Base-by-base conservation (phyloP, 495 filamentous ascomycete species). In the Annulohypoxylon bovei region DNA sequence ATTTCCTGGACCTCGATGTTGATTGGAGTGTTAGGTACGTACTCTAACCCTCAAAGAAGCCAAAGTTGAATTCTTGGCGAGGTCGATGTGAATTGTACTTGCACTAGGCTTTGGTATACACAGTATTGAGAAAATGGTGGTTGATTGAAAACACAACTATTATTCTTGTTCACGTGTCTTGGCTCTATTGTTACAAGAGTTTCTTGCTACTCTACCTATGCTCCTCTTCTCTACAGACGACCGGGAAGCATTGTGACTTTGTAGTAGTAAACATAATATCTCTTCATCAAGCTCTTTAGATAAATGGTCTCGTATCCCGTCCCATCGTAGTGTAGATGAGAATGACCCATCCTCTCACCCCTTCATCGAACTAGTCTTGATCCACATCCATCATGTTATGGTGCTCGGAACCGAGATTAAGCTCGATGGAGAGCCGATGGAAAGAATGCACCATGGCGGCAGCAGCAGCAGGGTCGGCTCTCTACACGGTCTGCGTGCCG, bases 401-500 rank as follows among this genome's bases (percentile, higher is more conserved):
- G 12, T 50, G 22, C 8, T 8, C 46, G 16, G 9, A 0, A 27
- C 11, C n/a, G 20, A 47, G 3, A 5, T 11, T 47, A 11, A n/a
- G 12, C 2, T 50, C 22, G 23, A 50, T 28, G 23, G 46, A 50
- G 23, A 50, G 46, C 5, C 44, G 44, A 27, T 14, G 46, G 9
- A 50, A 28, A 11, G 23, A 28, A 5, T 7, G 7, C 20, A 14
- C 23, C 11, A 28, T 4, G 23, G 46, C 46, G 8, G 23, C 46
- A 5, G 46, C 22, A 6, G 33, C n/a, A 39, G 53, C 9, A n/a
- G 33, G 44, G 52, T 39, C 50, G 27, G 23, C 28, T 27, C 22
- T 53, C 70, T 80, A 84, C 6, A 85, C 83, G 37, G 76, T 81
- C 78, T 85, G 83, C 14, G 83, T 85, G 42, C 83, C 83, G 65